phyloP scores from a whole-genome alignment of 164 flowering plant species.

The Cinnamomum micranthum region DNA sequence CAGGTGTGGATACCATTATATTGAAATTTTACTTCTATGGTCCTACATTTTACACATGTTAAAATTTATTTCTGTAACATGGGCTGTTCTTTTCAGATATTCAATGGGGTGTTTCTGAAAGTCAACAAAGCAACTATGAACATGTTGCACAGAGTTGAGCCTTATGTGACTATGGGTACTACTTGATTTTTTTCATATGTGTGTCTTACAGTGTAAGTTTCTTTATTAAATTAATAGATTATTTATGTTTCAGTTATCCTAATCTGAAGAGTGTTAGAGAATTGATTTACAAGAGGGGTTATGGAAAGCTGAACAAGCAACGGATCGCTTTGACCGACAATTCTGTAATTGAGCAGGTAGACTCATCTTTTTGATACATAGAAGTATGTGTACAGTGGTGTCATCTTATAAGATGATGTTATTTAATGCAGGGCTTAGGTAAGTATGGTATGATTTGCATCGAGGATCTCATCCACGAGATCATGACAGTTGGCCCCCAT shows the following conservation, averaged over 20 bases:
- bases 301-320: constrained; percentile 45
- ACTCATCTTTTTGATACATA: too few relatives aligned
- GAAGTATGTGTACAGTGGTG: too few relatives aligned
- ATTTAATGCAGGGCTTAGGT: constrained; percentile 36
- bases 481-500: constrained; percentile 59
- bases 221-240: background rate
- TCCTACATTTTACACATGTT: too few relatives aligned
- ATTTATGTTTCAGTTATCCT: constrained; percentile 35
- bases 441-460: constrained; percentile 43
- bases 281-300: constrained; percentile 57
- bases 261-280: constrained; percentile 53
- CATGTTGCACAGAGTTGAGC: constrained; percentile 66
- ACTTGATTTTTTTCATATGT: background rate
- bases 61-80: too few relatives aligned
- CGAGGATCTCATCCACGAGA: constrained; percentile 57
- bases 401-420: background rate
- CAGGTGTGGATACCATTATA: constrained; percentile 29
- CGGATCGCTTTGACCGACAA: constrained; percentile 53
- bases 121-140: constrained; percentile 68
- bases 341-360: constrained; percentile 42
- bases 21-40: too few relatives aligned
- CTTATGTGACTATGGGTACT: constrained; percentile 63
- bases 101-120: constrained; percentile 62
- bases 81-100: constrained; percentile 32
- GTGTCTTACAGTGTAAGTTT: background rate